phyloP scores from a whole-genome alignment of 345 rosid genomes.

The Brassica carinata region DNA sequence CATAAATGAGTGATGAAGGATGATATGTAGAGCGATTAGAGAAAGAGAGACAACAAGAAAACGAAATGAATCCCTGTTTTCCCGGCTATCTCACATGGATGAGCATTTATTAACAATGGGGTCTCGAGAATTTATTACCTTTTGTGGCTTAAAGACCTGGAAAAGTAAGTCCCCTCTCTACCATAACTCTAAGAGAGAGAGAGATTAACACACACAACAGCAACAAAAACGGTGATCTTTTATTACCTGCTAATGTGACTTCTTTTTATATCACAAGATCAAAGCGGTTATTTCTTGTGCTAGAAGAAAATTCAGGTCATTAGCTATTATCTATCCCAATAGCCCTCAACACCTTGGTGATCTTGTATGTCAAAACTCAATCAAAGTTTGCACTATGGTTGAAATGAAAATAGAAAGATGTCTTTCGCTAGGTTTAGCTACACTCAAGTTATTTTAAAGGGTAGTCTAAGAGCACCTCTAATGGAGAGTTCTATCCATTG shows the following conservation, averaged over 20 bases:
- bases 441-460: slow-evolving; percentile 16
- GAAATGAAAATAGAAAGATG: background rate
- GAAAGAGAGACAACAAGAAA: slow-evolving; percentile 27
- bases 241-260: slow-evolving; percentile 35
- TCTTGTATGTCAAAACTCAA: too few relatives aligned
- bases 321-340: background rate
- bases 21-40: slow-evolving; percentile 32
- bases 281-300: slow-evolving; percentile 34
- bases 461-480: background rate
- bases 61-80: slow-evolving; percentile 23
- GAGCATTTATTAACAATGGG: slow-evolving; percentile 41
- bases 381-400: background rate
- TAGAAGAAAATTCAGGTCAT: slow-evolving; percentile 29
- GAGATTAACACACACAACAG: background rate
- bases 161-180: background rate
- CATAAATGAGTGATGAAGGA: slow-evolving; percentile 29
- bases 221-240: slow-evolving; percentile 11
- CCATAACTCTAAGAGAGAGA: background rate
- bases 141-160: slow-evolving; percentile 42
- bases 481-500: background rate
- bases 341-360: too few relatives aligned
- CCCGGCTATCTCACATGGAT: slow-evolving; percentile 43
- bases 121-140: slow-evolving; percentile 38
- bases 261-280: slow-evolving; percentile 21
- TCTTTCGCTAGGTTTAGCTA: slow-evolving; percentile 6